A percentile compares a stretch with the other conserved stretches of the same genome.
Conservation (phyloP, 106 monocot genomes). For the Ottelia alismoides region DNA sequence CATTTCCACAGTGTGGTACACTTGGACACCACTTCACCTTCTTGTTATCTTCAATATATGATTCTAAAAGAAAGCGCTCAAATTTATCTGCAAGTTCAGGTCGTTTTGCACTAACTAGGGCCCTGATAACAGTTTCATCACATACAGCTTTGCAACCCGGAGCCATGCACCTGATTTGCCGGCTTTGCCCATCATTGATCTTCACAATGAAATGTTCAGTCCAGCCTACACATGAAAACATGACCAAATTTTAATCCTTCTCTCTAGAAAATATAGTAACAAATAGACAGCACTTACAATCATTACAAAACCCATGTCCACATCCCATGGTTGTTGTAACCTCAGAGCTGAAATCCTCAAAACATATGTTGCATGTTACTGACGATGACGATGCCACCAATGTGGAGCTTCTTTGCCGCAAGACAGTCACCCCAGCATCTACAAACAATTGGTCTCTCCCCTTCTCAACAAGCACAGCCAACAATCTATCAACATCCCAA, state of each 20-base stretch:
- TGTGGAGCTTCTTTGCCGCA: constrained; percentile 7
- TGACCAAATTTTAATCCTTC: neutral
- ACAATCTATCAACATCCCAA: constrained; percentile 79
- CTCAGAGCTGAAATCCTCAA: constrained; percentile 31
- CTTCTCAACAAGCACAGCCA: constrained; percentile 60
- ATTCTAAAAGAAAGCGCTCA: constrained; percentile 74
- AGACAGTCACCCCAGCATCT: constrained; percentile 50
- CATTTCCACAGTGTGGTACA: constrained; percentile 82
- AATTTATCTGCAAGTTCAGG: constrained; percentile 68
- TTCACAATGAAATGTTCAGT: constrained; percentile 71
- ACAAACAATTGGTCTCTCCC: constrained; percentile 50
- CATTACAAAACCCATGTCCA: constrained; percentile 58
- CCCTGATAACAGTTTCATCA: constrained; percentile 58
- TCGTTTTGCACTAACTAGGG: constrained; percentile 37
- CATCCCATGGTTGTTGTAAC: constrained; percentile 47
- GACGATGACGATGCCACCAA: constrained; percentile 4
- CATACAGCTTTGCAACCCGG: constrained; percentile 63
- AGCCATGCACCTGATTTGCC: constrained; percentile 66
- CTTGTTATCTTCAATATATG: constrained; percentile 87
- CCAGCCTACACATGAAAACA: constrained; percentile 48
- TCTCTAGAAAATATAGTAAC: neutral
- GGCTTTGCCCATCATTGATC: constrained; percentile 72
- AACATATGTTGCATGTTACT: constrained; percentile 46
- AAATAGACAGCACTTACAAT: constrained; percentile 25
- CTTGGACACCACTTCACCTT: constrained; percentile 88